Percentiles rank a stretch among this genome's conserved stretches.
phyloP scores from a whole-genome alignment of 805 yeast species.

The Lipomyces spencermartinsiae region DNA sequence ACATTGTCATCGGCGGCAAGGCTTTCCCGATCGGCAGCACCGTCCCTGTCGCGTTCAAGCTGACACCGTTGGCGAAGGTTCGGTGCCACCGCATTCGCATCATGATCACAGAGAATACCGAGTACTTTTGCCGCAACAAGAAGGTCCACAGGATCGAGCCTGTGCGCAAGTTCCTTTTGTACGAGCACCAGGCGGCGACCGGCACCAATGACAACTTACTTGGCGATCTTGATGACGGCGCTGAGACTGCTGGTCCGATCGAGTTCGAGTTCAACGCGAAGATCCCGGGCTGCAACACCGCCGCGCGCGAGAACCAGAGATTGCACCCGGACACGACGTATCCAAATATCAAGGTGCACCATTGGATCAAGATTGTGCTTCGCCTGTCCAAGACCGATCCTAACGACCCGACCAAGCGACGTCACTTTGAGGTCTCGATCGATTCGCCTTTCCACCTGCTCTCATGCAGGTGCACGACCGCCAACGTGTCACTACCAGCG shows the following conservation, averaged over 20 bases:
- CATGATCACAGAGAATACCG: conserved; percentile 85
- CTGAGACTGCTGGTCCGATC: conserved; percentile 50
- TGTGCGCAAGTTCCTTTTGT: conserved; percentile 72
- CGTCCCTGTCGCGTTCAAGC: conserved; percentile 81
- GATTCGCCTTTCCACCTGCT: conserved; percentile 92
- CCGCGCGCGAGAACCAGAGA: conserved; percentile 22
- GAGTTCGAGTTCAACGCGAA: conserved; percentile 87
- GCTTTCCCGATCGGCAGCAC: conserved; percentile 82
- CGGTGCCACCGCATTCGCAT: conserved; percentile 85
- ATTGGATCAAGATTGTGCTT: conserved; percentile 91
- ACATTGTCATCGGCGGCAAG: conserved; percentile 88
- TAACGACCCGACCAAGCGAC: conserved; percentile 60
- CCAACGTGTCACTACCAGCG: conserved; percentile 49
- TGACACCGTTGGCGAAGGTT: conserved; percentile 87
- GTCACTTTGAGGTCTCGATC: conserved; percentile 91
- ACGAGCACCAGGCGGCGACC: conserved; percentile 74
- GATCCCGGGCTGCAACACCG: conserved; percentile 58
- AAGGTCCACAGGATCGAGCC: conserved; percentile 95
- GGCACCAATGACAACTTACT: conserved; percentile 53
- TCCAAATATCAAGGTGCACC: conserved; percentile 82
- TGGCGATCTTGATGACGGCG: conserved; percentile 47
- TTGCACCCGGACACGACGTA: conserved; percentile 85
- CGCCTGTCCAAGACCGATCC: conserved; percentile 74
- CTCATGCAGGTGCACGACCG: conserved; percentile 63
- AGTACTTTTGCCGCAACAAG: conserved; percentile 84